phyloP scores from a whole-genome alignment of 2,329 filamentous ascomycete species.

The Fusarium ambrosium region DNA sequence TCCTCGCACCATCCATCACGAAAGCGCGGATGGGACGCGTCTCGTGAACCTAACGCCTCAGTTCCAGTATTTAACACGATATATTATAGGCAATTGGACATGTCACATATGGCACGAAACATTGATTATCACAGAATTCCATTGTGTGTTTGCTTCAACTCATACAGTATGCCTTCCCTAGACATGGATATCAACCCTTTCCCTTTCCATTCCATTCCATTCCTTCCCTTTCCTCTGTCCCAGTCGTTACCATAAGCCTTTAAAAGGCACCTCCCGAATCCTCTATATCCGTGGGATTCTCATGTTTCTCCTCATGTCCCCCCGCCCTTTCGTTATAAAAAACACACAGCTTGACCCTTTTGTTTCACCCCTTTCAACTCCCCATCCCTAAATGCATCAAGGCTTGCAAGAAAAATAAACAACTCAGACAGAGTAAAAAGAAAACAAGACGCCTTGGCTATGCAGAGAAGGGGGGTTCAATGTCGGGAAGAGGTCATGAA shows the following conservation, averaged over 20 bases:
- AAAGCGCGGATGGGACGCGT: background rate
- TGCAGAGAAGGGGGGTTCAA: constrained; percentile 36
- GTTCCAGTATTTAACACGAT: background rate
- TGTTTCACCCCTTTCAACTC: constrained; percentile 30
- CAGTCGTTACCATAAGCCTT: background rate
- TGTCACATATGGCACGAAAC: background rate
- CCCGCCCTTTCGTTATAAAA: background rate
- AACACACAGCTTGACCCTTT: constrained; percentile 2
- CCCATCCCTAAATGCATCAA: constrained; percentile 37
- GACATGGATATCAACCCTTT: background rate
- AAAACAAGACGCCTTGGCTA: constrained; percentile 45
- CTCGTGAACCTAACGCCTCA: background rate
- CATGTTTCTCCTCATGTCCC: background rate
- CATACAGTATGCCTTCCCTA: background rate
- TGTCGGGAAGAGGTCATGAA: constrained; percentile 9
- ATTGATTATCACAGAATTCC: constrained; percentile 2
- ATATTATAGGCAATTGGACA: background rate
- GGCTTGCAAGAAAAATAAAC: background rate
- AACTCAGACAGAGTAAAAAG: constrained; percentile 5
- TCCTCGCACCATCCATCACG: background rate
- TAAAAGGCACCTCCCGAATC: constrained; percentile 1
- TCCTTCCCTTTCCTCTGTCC: background rate
- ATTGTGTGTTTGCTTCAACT: constrained; percentile 7
- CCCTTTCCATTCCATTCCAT: background rate
- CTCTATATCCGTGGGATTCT: constrained; percentile 3